Evolutionary conservation across 441 rosid species (phyloP), one percentile per base, ranked within the genome.

Genomic region (Populus hybrid): DNA sequence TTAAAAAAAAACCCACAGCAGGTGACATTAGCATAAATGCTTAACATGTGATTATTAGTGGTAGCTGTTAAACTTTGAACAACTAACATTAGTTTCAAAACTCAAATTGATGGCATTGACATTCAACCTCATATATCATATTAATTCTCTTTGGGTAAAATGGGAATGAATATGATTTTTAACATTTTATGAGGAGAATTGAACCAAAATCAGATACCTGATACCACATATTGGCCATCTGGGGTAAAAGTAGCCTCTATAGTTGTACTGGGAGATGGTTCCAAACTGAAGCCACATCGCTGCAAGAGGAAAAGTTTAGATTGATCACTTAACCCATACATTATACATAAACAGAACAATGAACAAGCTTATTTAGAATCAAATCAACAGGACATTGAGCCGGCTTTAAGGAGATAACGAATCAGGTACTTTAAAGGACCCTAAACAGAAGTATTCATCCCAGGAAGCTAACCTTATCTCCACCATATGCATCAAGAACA

Each of bases 211-310:
- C 61, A 23, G 69, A 77, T 89, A 95, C 98, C 98, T 89, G 98
- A 95, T 66, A 92, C 81, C 78, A 95, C 90, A 72, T 95, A 95
- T 76, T 93, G 93, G 78, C 99, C 98, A 82, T 95, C 98, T n/a
- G 99, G 99, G 23, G 99, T 89, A 84, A 95, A 90, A 71, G 98
- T 91, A 80, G 98, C 97, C 79, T 94, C 97, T 72, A 91, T 87
- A 6, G 89, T 85, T 71, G 90, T 81, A 83, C 88, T 93, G 73
- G 91, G 92, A 73, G 99, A 93, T 67, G 95, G 89, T 87, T 95
- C 98, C 86, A 95, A 84, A 81, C 90, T 93, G 86, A 92, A 92
- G 30, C 97, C 99, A 81, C 94, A 92, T 63, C 88, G 90, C 97
- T 95, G 89, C 86, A 84, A 67, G 84, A 68, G 63, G 40, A 73